Evolutionary conservation across 495 filamentous ascomycete genomes (phyloP).

Genomic region (Apiosordaria backusii): DNA sequence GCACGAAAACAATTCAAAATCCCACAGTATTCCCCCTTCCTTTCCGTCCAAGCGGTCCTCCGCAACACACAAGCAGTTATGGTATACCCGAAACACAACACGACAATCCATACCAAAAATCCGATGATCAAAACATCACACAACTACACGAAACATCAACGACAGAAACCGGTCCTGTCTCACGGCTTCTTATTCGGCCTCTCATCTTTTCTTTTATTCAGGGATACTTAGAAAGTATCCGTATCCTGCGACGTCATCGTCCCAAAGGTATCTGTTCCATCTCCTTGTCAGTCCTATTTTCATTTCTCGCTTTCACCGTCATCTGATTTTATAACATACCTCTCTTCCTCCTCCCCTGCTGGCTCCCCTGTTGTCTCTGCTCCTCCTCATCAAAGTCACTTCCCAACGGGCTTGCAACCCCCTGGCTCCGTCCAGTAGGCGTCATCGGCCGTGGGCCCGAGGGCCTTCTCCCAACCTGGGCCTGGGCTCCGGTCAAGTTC

Average conservation of each 20-base stretch:
- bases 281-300: background rate
- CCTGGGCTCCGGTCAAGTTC: constrained; percentile 44
- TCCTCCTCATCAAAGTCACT: constrained; percentile 32
- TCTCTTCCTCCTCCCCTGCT: constrained; percentile 46
- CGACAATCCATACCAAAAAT: background rate
- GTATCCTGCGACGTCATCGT: constrained; percentile 48
- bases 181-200: background rate
- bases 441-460: constrained; percentile 54
- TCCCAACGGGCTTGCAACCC: constrained; percentile 10
- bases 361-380: background rate
- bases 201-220: background rate
- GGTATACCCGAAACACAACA: background rate
- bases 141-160: background rate
- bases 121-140: background rate
- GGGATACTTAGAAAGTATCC: constrained; percentile 46
- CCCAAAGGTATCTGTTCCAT: constrained; percentile 51
- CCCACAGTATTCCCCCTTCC: background rate
- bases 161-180: background rate
- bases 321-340: constrained; percentile 28
- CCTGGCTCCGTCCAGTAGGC: constrained; percentile 35
- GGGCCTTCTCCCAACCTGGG: constrained; percentile 41
- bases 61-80: background rate
- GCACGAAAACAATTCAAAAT: background rate
- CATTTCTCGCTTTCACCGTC: background rate
- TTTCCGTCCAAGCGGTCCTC: background rate